Evolutionary conservation across 805 yeast genomes (phyloP).

Genomic region (Kluyveromyces nonfermentans): DNA sequence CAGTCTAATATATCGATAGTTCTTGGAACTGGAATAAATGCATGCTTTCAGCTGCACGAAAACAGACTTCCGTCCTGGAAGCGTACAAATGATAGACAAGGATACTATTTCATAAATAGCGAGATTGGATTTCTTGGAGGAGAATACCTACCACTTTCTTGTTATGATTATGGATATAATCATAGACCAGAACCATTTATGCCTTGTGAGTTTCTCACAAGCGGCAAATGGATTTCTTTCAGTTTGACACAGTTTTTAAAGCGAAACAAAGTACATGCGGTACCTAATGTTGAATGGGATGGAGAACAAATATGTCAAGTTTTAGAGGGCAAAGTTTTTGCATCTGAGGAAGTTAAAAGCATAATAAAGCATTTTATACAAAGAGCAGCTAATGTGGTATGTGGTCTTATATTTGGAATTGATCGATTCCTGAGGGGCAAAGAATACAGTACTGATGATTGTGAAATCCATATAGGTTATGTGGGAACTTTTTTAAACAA

Average conservation of each 20-base stretch:
- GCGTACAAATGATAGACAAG: not conserved
- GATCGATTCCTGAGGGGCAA: not conserved
- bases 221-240: constrained; percentile 23
- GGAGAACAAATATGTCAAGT: constrained; percentile 15
- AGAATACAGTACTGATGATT: not conserved
- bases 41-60: constrained; percentile 32
- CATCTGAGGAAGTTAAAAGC: constrained; percentile 1
- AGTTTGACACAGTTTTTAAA: constrained; percentile 13
- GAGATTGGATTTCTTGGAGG: constrained; percentile 25
- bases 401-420: constrained; percentile 15
- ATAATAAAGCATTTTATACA: constrained; percentile 13
- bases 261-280: constrained; percentile 6
- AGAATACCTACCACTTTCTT: constrained; percentile 10
- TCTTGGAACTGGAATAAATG: constrained; percentile 60
- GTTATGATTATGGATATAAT: constrained; percentile 11
- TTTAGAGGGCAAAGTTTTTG: constrained; percentile 5
- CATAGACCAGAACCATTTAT: constrained; percentile 9
- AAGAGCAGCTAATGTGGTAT: constrained; percentile 20
- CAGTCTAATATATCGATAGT: constrained; percentile 43
- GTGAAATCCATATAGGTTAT: constrained; percentile 15
- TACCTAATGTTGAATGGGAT: constrained; percentile 9
- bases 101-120: constrained; percentile 14
- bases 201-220: constrained; percentile 24
- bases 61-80: constrained; percentile 12
- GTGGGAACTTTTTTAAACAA: constrained; percentile 23